phyloP scores from a whole-genome alignment of 306 rosid genomes.

The Gleditsia sinensis region DNA sequence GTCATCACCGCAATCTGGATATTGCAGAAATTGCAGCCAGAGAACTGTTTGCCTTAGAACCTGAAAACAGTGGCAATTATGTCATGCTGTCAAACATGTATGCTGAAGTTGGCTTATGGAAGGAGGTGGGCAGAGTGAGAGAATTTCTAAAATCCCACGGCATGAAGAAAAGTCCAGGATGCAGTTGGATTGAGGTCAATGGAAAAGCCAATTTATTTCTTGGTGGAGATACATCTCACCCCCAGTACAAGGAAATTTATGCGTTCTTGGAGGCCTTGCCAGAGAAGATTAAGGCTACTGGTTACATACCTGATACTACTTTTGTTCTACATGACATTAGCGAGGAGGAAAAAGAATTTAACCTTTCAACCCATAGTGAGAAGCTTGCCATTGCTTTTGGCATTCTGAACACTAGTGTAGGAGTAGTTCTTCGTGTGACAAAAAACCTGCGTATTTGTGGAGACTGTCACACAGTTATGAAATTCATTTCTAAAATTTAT shows the following conservation, averaged over 20 bases:
- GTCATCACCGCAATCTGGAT: neutral
- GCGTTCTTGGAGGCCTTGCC: conserved; percentile 15
- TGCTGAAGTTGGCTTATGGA: conserved; percentile 27
- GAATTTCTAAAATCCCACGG: conserved; percentile 9
- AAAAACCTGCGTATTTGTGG: no score
- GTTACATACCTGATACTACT: neutral
- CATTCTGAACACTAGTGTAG: no score
- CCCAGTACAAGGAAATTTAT: conserved; percentile 4
- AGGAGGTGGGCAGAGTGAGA: conserved; percentile 18
- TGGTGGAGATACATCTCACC: conserved; percentile 23
- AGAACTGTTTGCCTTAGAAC: neutral
- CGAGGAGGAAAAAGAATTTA: conserved; percentile 1
- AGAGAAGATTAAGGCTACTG: conserved; percentile 5
- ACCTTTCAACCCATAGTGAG: no score
- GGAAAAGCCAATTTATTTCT: neutral
- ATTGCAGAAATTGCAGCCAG: conserved; percentile 22
- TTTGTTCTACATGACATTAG: conserved; percentile 26
- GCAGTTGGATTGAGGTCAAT: no score
- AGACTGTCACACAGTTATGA: neutral
- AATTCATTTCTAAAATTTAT: no score
- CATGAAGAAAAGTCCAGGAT: conserved; percentile 21
- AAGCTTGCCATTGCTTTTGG: no score
- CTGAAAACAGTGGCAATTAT: conserved; percentile 17
- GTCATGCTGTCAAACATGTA: conserved; percentile 24
- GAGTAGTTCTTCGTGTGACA: no score